A percentile compares a stretch with the other conserved stretches of the same genome.
phyloP scores from a whole-genome alignment of 73 alveolate species.

The Stentor coeruleus region DNA sequence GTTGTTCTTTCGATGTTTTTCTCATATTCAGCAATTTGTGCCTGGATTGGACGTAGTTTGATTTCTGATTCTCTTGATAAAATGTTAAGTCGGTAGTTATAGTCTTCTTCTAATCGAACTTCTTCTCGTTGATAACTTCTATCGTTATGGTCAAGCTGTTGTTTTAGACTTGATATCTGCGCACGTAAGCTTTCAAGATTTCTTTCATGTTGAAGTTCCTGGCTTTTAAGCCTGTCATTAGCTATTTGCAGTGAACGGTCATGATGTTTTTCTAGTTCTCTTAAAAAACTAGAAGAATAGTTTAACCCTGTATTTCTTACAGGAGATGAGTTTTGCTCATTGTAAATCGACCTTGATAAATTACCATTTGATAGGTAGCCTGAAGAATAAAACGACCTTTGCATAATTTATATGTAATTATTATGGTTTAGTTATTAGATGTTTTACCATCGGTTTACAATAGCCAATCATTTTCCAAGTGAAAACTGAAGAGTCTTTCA shows the following conservation, averaged over 20 bases:
- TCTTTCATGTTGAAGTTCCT: not conserved
- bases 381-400: not conserved
- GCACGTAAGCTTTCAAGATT: not conserved
- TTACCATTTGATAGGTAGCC: not conserved
- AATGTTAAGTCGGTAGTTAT: not conserved
- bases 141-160: slow-evolving; percentile 19
- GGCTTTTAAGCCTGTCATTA: not conserved
- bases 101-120: slow-evolving; percentile 2
- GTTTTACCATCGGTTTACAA: too few species aligned
- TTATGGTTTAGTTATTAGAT: too few species aligned
- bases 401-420: too few species aligned
- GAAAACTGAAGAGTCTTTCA: too few species aligned
- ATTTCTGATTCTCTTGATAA: not conserved
- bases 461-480: too few species aligned
- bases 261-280: not conserved
- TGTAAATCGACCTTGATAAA: not conserved
- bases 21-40: slow-evolving; percentile 1
- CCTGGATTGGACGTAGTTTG: not conserved
- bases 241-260: not conserved
- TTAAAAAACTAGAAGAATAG: not conserved
- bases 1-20: not conserved
- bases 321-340: not conserved
- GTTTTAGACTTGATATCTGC: not conserved
- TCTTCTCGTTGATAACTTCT: not conserved
- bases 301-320: not conserved